Percentiles rank a stretch among this genome's conserved stretches.
Evolutionary conservation across 352 stramenopile genomes (phyloP).

Genomic region (Elongisporangium anandrum): DNA sequence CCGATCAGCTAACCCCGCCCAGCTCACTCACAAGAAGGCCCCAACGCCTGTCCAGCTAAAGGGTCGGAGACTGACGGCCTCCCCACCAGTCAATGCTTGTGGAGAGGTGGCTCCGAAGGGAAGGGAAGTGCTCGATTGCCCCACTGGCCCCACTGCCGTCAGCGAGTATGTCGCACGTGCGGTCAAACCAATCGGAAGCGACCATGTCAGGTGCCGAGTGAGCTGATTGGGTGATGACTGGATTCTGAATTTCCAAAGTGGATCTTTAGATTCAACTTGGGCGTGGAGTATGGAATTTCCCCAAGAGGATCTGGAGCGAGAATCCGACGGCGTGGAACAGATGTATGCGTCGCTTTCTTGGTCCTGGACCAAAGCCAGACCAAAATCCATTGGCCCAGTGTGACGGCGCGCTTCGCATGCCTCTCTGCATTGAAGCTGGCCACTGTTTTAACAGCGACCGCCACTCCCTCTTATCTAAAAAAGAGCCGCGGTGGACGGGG

Average conservation of each 20-base stretch:
- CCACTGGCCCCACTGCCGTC: background rate
- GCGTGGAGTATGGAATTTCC: background rate
- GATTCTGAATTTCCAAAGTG: background rate
- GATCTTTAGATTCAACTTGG: background rate
- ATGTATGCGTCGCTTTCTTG: background rate
- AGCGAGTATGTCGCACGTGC: background rate
- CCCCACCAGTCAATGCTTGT: background rate
- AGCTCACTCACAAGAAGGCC: background rate
- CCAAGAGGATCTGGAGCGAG: background rate
- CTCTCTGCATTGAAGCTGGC: too few species aligned
- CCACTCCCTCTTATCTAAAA: too few species aligned
- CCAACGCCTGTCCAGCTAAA: background rate
- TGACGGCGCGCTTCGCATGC: background rate
- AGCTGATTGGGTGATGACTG: background rate
- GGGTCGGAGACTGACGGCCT: background rate
- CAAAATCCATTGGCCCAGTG: background rate
- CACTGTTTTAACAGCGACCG: too few species aligned
- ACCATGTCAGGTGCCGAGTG: background rate
- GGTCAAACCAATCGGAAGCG: background rate
- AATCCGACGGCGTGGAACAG: background rate
- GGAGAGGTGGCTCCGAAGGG: background rate
- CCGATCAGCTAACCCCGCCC: background rate
- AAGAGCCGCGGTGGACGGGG: too few species aligned
- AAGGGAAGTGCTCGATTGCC: background rate
- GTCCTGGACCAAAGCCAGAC: background rate